Conservation (phyloP, 2,329 filamentous ascomycete genomes). For the Lachnellula suecica region DNA sequence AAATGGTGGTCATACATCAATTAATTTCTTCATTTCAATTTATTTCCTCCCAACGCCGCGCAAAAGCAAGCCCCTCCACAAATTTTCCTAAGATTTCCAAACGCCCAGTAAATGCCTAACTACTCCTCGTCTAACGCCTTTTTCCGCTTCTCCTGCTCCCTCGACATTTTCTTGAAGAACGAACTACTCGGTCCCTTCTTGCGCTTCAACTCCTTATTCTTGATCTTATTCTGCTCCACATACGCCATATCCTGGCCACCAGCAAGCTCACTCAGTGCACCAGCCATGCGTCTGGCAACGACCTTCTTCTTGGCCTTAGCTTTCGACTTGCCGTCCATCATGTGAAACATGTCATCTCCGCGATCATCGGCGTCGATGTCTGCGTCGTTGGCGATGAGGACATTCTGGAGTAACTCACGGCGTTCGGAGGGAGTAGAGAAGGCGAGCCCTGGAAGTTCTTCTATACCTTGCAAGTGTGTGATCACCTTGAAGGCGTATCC, state of each 20-base stretch:
- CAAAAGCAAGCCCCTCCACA: background rate
- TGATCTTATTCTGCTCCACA: slow-evolving; percentile 75
- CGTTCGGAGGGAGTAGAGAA: slow-evolving; percentile 79
- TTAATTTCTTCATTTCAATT: background rate
- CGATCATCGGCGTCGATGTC: slow-evolving; percentile 21
- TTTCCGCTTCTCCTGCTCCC: slow-evolving; percentile 58
- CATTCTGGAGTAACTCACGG: slow-evolving; percentile 82
- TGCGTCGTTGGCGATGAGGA: slow-evolving; percentile 83
- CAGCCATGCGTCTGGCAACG: slow-evolving; percentile 76
- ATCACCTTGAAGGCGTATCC: slow-evolving; percentile 99
- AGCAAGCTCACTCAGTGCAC: slow-evolving; percentile 79
- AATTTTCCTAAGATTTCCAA: background rate
- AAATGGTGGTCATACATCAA: background rate
- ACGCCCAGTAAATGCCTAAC: background rate
- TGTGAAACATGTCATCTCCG: slow-evolving; percentile 67
- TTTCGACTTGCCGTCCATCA: slow-evolving; percentile 34
- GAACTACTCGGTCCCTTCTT: slow-evolving; percentile 55
- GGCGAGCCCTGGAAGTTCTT: slow-evolving; percentile 75
- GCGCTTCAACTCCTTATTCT: slow-evolving; percentile 66
- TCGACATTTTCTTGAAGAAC: slow-evolving; percentile 66
- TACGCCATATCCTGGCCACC: slow-evolving; percentile 98
- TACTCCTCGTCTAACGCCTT: slow-evolving; percentile 35
- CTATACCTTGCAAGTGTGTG: slow-evolving; percentile 88
- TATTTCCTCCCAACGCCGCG: background rate
- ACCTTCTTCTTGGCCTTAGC: slow-evolving; percentile 53